phyloP scores from a whole-genome alignment of 805 yeast genomes.

The Pichia gijzeniarum region DNA sequence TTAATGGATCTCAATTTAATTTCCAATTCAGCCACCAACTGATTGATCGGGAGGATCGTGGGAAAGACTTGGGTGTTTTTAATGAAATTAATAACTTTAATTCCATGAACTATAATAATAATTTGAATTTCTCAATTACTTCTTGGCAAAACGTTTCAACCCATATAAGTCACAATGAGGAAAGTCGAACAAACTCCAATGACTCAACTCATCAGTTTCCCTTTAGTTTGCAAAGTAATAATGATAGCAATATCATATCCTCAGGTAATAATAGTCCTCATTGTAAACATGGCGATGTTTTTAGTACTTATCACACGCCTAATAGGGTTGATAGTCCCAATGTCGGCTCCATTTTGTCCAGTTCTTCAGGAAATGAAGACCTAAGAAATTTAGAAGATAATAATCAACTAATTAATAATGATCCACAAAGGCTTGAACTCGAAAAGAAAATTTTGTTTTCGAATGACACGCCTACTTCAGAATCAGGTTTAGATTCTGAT shows the following conservation, averaged over 20 bases:
- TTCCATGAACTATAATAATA: constrained; percentile 13
- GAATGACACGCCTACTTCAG: neutral
- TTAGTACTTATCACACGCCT: neutral
- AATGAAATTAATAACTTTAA: neutral
- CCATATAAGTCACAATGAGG: neutral
- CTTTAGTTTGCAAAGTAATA: constrained; percentile 1
- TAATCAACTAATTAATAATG: neutral
- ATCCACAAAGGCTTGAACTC: neutral
- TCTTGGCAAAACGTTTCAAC: constrained; percentile 31
- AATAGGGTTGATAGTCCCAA: constrained; percentile 17
- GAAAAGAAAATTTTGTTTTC: neutral
- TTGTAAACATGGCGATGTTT: neutral
- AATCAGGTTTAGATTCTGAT: constrained; percentile 15
- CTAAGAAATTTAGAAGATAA: constrained; percentile 17
- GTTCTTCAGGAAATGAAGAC: constrained; percentile 20
- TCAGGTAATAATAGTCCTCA: constrained; percentile 6
- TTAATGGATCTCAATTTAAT: neutral
- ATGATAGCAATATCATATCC: constrained; percentile 6
- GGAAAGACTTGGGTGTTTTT: neutral
- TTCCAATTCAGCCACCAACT: constrained; percentile 4
- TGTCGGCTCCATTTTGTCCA: constrained; percentile 29
- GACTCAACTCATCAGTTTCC: neutral
- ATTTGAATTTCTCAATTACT: constrained; percentile 27
- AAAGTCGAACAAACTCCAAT: neutral
- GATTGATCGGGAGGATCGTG: constrained; percentile 4